Percentiles rank a stretch among this genome's conserved stretches.
phyloP scores from a whole-genome alignment of 2,329 filamentous ascomycete genomes.

The Fusarium marasasianum region DNA sequence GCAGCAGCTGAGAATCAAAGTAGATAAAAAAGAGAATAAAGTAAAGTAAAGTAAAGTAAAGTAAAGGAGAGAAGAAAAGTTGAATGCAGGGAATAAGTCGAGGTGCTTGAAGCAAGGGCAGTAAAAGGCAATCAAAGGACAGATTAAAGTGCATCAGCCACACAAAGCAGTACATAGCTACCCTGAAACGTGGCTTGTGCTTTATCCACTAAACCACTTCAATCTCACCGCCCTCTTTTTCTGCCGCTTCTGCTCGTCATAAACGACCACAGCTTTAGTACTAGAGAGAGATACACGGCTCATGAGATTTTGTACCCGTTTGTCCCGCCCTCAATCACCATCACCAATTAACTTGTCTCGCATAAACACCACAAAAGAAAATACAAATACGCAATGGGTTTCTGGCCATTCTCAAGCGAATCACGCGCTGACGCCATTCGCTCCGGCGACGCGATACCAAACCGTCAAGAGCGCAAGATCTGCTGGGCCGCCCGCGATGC shows the following conservation, averaged over 20 bases:
- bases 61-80: constrained; percentile 8
- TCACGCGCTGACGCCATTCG: constrained; percentile 65
- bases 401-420: constrained; percentile 56
- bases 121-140: constrained; percentile 12
- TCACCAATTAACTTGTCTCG: not conserved
- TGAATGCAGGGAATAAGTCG: constrained; percentile 8
- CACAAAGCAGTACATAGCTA: not conserved
- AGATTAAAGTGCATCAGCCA: constrained; percentile 29
- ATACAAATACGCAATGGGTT: constrained; percentile 53
- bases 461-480: constrained; percentile 78
- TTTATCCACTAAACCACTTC: not conserved
- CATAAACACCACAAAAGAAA: constrained; percentile 9
- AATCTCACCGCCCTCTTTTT: constrained; percentile 24
- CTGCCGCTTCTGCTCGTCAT: constrained; percentile 35
- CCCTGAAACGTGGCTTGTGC: constrained; percentile 15
- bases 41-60: not conserved
- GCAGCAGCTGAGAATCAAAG: not conserved
- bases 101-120: not conserved
- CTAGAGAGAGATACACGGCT: not conserved
- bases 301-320: constrained; percentile 27
- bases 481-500: constrained; percentile 92
- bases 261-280: not conserved
- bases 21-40: not conserved
- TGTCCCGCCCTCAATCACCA: constrained; percentile 1
- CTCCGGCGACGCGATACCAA: constrained; percentile 76